Percentiles rank a stretch among this genome's conserved stretches.
Conservation (phyloP, 73 alveolate genomes). For the Tetrahymena malaccensis region DNA sequence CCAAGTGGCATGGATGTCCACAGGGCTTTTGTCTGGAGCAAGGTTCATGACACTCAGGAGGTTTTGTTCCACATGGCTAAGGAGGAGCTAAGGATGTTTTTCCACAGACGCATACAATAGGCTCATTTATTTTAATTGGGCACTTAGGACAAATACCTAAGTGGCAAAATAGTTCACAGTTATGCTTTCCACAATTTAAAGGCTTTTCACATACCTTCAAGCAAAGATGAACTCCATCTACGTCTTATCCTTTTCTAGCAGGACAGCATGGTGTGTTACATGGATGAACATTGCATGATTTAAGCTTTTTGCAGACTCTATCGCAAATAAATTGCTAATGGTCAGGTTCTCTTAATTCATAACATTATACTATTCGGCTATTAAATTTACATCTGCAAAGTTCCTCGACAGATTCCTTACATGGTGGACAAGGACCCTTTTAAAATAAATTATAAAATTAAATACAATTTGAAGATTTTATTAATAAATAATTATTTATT, state of each 20-base stretch:
- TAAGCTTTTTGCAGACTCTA: slow-evolving; percentile 8
- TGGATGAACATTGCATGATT: slow-evolving; percentile 30
- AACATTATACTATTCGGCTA: slow-evolving; percentile 5
- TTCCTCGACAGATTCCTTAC: slow-evolving; percentile 8
- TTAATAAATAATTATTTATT: background rate
- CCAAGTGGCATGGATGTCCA: slow-evolving; percentile 74
- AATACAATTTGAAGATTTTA: background rate
- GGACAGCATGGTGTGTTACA: slow-evolving; percentile 74
- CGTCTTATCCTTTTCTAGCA: slow-evolving; percentile 72
- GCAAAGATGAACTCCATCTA: slow-evolving; percentile 86
- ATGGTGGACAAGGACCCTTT: slow-evolving; percentile 2
- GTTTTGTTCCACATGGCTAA: slow-evolving; percentile 68
- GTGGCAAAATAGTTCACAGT: slow-evolving; percentile 88
- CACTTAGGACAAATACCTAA: slow-evolving; percentile 89
- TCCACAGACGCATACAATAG: slow-evolving; percentile 86
- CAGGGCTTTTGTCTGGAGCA: slow-evolving; percentile 64
- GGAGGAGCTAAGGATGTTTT: slow-evolving; percentile 75
- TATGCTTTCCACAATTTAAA: slow-evolving; percentile 83
- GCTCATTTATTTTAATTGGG: slow-evolving; percentile 67
- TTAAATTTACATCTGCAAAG: slow-evolving; percentile 22
- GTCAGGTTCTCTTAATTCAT: slow-evolving; percentile 4
- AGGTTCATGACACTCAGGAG: slow-evolving; percentile 61
- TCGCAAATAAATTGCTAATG: slow-evolving; percentile 8
- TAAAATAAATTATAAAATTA: background rate
- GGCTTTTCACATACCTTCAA: slow-evolving; percentile 77